These are phyloP conservation scores for Smithsoniella earleae DNA, from an alignment of 163 green algal species.

Conservation along the genomic window DNA sequence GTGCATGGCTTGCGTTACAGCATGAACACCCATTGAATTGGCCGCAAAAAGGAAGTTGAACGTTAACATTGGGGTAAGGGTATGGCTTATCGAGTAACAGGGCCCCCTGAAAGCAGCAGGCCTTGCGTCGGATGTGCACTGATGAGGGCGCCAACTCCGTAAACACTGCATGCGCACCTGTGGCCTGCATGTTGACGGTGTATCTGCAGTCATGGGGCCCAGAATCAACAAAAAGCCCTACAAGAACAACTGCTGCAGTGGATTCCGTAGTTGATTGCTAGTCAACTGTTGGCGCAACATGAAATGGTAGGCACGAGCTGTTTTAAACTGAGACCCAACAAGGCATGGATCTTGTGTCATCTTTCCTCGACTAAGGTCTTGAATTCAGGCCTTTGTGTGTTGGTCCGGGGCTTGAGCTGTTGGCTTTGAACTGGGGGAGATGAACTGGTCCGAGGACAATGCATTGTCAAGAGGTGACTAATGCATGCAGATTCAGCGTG, in stretches of 20 bases:
- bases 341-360: too few relatives aligned
- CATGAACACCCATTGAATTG: constrained; percentile 1
- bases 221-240: background rate
- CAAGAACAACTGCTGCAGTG: background rate
- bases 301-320: too few relatives aligned
- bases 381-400: too few relatives aligned
- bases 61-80: background rate
- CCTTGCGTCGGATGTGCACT: too few relatives aligned
- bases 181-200: background rate
- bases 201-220: background rate
- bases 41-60: background rate
- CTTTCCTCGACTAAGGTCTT: too few relatives aligned
- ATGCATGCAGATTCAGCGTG: too few relatives aligned
- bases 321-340: too few relatives aligned
- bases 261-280: background rate
- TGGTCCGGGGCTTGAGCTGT: too few relatives aligned
- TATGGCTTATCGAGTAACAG: constrained; percentile 27
- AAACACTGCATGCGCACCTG: background rate
- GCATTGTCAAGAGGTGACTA: too few relatives aligned
- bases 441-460: too few relatives aligned
- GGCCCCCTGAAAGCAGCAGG: background rate
- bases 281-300: background rate
- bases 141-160: too few relatives aligned
- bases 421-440: too few relatives aligned
- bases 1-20: constrained; percentile 14